A percentile compares a stretch with the other conserved stretches of the same genome.
These are phyloP conservation scores for Skeletonema potamos DNA, from an alignment of 108 stramenopile genomes.

Conservation along the genomic window DNA sequence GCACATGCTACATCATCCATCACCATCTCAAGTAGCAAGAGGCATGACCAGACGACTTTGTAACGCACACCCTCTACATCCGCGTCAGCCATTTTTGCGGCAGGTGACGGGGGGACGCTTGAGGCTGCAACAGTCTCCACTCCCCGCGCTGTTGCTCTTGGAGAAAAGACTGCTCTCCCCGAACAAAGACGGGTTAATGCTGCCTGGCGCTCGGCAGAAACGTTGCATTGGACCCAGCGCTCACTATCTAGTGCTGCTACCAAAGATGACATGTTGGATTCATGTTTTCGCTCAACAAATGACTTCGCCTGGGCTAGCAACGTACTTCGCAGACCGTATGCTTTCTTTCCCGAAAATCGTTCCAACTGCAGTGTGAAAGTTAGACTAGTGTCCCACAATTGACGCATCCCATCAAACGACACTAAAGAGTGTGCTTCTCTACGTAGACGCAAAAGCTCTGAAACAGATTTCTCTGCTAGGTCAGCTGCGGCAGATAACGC, in stretches of 20 bases:
- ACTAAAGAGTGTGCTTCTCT: constrained; percentile 85
- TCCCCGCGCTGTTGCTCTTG: constrained; percentile 27
- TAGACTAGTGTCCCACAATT: constrained; percentile 83
- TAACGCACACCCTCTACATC: constrained; percentile 82
- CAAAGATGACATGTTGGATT: constrained; percentile 85
- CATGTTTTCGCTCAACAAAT: constrained; percentile 91
- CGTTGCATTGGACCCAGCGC: constrained; percentile 92
- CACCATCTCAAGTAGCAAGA: constrained; percentile 90
- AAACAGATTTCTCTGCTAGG: constrained; percentile 77
- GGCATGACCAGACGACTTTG: constrained; percentile 94
- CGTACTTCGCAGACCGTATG: constrained; percentile 86
- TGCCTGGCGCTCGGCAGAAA: constrained; percentile 73
- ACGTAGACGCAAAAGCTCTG: constrained; percentile 79
- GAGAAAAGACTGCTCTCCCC: constrained; percentile 66
- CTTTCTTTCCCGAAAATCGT: constrained; percentile 67
- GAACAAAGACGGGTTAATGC: constrained; percentile 78
- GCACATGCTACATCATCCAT: constrained; percentile 83
- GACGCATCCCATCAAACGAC: constrained; percentile 78
- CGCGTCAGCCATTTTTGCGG: constrained; percentile 61
- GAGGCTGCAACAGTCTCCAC: constrained; percentile 13
- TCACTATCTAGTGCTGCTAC: constrained; percentile 92
- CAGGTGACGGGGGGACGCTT: constrained; percentile 9
- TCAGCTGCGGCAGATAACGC: constrained; percentile 74
- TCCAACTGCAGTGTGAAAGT: constrained; percentile 77
- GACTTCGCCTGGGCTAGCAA: constrained; percentile 89